Base-by-base conservation (phyloP, 768 basidiomycete genomes). In the Xanthoconium purpureum region DNA sequence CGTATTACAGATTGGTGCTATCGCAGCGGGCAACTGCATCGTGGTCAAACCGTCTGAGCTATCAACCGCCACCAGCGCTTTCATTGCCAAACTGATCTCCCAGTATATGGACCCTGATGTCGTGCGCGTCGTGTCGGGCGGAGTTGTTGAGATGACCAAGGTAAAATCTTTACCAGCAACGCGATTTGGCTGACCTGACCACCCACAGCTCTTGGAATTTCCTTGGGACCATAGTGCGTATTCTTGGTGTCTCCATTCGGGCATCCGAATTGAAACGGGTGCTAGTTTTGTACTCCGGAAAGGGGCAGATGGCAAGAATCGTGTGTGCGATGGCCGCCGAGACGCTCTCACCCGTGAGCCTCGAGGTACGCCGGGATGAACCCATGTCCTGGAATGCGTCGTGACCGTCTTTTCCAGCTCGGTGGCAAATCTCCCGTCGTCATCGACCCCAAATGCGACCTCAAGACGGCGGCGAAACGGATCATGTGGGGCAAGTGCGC, bases 351-450 rank as follows among this genome's bases (percentile, higher is more conserved):
- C 89, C 90, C 0, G 74, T 89, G 42, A 77, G 81, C 32, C 75
- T 81, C 40, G 84, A 85, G 75, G 75, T 82, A 33, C 9, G 73
- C 58, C 8, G 3, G 13, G 14, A 24, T 30, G 39, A 43, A 37
- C 32, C 48, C 49, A 42, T 40, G 14, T 17, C 9, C 12, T 0
- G 18, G 29, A 24, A 13, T 28, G 46, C 48, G 3, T 17, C 3
- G 7, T 44, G 42, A 60, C 30, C 0, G 10, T 18, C 57, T 55
- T 54, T 29, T n/a, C n/a, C 57, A 84, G 83, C 82, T 84, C 32
- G 84, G 83, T 65, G 86, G 90, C 24, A 91, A 92, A 69, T 84
- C 80, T 1, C 90, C 91, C 2, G 88, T 84, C n/a, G 75, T 93
- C 58, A 74, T 94, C 42, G 88, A 92, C 68, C 78, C 87, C 0